Evolutionary conservation across 805 yeast genomes (phyloP), one percentile per base, ranked within the genome.

Genomic region (Martiniozyma abietophila): DNA sequence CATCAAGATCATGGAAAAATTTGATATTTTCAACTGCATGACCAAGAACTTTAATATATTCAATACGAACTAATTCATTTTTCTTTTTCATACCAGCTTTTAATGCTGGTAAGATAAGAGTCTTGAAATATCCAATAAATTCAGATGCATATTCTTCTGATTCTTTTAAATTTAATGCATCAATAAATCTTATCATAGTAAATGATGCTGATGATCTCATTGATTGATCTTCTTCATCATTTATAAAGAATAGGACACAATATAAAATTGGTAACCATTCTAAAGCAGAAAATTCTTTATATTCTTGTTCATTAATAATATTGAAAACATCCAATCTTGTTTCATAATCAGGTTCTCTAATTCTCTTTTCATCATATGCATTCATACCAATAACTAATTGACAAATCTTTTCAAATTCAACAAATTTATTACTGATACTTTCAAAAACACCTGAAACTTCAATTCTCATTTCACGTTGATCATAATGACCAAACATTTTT

Each of bases 231-330:
- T 74, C 77, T 24, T 75, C 76, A 47, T 84, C 94, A 37, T 75
- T 74, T 38, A 92, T 70, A 51, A 72, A 82, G 49, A 61, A 85
- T 25, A 92, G 62, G 38, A 76, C 65, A 35, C 76, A 72, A 51
- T 79, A 70, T 15, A 92, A 37, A 3, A 92, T 48, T 3, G 96
- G 96, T 8, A 71, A 44, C 97, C 97, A 92, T 46, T 84, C 84
- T 3, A 56, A 27, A 1, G 70, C 61, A 0, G 70, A 50, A 2
- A 81, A 56, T 0, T 49, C 39, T 5, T 33, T 8, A 49, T 67
- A 82, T 3, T 58, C 44, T 1, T 52, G 54, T 40, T 83, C 92
- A 46, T 75, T 81, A 33, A 89, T 64, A 12, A 48, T 50, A 35
- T 74, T 71, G 53, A 73, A 89, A 0, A 89, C 83, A 4, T 65